These are phyloP conservation scores for Saturnispora diversa DNA, from an alignment of 805 yeast species.

Conservation along the genomic window DNA sequence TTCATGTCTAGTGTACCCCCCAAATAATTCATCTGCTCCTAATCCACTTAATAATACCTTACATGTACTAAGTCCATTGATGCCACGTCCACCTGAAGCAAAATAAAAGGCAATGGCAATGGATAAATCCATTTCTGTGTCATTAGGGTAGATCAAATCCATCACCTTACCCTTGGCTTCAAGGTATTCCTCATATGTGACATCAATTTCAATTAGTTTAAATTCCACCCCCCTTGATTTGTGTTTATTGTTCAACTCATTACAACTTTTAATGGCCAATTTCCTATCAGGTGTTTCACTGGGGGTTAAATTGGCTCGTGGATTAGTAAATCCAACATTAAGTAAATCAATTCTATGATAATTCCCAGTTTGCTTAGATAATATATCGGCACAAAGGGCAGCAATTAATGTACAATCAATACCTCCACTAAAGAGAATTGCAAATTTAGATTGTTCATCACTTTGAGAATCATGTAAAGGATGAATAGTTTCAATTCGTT, in stretches of 20 bases:
- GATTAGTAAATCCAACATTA: conserved; percentile 89
- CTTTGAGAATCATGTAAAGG: conserved; percentile 38
- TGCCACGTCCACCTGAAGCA: conserved; percentile 60
- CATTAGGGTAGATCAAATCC: conserved; percentile 69
- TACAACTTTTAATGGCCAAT: conserved; percentile 60
- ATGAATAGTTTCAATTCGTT: conserved; percentile 52
- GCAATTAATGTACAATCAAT: conserved; percentile 85
- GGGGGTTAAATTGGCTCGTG: conserved; percentile 56
- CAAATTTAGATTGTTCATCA: conserved; percentile 35
- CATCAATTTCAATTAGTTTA: conserved; percentile 60
- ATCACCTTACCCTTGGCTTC: conserved; percentile 43
- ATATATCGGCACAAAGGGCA: conserved; percentile 36
- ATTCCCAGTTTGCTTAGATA: conserved; percentile 8
- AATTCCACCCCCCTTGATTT: conserved; percentile 31
- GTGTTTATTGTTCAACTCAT: conserved; percentile 38
- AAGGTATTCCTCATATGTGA: conserved; percentile 60
- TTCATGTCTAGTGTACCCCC: conserved; percentile 87
- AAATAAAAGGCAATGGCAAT: conserved; percentile 94
- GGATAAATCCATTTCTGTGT: conserved; percentile 91
- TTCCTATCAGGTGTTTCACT: conserved; percentile 78
- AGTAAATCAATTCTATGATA: conserved; percentile 57
- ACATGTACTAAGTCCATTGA: conserved; percentile 34
- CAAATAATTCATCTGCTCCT: conserved; percentile 96
- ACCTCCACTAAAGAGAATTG: conserved; percentile 88
- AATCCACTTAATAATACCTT: conserved; percentile 81